Evolutionary conservation across 176 grass and related monocot genomes (phyloP).

Genomic region (Eragrostis curvula): DNA sequence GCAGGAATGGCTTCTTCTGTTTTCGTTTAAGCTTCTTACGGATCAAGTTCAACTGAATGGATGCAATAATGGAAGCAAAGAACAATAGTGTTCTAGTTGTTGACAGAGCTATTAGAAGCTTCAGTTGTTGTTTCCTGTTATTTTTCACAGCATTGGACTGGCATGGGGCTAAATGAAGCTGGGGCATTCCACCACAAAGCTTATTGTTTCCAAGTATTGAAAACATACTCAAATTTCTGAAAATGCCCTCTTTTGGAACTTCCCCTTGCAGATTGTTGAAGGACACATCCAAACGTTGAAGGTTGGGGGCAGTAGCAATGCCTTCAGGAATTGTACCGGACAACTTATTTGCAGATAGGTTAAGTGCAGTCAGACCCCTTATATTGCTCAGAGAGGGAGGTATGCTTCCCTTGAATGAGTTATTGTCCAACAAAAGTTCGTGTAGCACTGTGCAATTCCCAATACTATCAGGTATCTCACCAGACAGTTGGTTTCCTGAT

Average conservation of each 20-base stretch:
- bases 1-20: background rate
- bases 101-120: background rate
- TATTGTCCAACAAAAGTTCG: constrained; percentile 28
- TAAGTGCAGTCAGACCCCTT: constrained; percentile 6
- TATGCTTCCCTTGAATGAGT: constrained; percentile 33
- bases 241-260: too few species aligned
- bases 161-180: constrained; percentile 21
- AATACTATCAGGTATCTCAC: constrained; percentile 39
- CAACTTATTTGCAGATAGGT: constrained; percentile 21
- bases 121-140: background rate
- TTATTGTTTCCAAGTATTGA: too few species aligned
- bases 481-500: constrained; percentile 30
- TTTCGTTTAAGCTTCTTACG: constrained; percentile 11
- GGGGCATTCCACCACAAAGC: too few species aligned
- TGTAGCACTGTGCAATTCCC: constrained; percentile 23
- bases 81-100: background rate
- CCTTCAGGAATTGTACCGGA: background rate
- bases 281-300: constrained; percentile 32
- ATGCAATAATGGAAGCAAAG: background rate
- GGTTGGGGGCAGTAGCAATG: background rate
- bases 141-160: background rate
- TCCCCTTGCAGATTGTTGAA: constrained; percentile 41
- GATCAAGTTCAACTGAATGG: background rate
- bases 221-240: too few species aligned
- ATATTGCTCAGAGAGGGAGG: background rate